These are phyloP conservation scores for Aspergillus sp. DNA, from an alignment of 2,329 filamentous ascomycete species.

Conservation along the genomic window DNA sequence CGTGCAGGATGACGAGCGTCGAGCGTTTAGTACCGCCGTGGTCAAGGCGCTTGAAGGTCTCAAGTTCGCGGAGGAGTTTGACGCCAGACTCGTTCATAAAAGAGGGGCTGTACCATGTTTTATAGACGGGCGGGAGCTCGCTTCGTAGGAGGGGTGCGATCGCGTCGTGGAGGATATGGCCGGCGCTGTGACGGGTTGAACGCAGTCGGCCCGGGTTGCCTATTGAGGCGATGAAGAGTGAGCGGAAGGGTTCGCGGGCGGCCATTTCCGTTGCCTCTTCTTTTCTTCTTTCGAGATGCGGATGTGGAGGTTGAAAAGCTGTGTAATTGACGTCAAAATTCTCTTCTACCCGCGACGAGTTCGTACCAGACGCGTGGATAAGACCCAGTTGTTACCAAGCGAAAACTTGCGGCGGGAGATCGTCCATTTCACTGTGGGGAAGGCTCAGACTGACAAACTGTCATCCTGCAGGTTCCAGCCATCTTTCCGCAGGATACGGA, in stretches of 20 bases:
- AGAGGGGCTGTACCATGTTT: conserved; percentile 69
- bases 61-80: conserved; percentile 70
- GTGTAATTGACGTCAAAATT: neutral
- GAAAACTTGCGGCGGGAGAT: conserved; percentile 17
- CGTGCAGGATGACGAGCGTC: conserved; percentile 78
- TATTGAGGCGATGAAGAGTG: conserved; percentile 79
- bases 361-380: neutral
- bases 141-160: conserved; percentile 57
- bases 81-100: conserved; percentile 85
- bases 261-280: neutral
- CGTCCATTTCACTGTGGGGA: conserved; percentile 9
- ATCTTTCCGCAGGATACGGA: neutral
- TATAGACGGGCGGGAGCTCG: conserved; percentile 55
- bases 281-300: neutral
- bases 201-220: conserved; percentile 79
- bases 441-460: neutral
- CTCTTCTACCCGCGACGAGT: neutral
- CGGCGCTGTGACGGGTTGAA: conserved; percentile 83
- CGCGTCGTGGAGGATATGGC: conserved; percentile 74
- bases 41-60: conserved; percentile 34
- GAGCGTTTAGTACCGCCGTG: conserved; percentile 21
- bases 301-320: neutral
- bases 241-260: conserved; percentile 28
- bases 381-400: neutral
- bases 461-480: neutral